Evolutionary conservation across 2,329 filamentous ascomycete genomes (phyloP), one percentile per base, ranked within the genome.

Genomic region (Penicillium sp.): DNA sequence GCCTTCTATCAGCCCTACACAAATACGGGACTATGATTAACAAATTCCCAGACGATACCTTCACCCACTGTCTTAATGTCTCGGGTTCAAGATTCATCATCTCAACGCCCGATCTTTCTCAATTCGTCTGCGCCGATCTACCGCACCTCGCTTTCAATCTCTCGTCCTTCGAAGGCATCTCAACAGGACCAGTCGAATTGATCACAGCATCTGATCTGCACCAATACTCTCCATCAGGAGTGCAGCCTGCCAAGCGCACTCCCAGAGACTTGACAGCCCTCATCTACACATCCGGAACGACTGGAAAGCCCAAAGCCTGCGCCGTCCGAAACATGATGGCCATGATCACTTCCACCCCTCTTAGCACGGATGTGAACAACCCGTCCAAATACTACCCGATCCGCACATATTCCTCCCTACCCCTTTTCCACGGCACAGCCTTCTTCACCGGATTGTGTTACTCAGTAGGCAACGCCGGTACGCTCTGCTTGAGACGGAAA

Each of bases 231-330:
- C 62, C 66, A 4, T 54, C 64, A 0, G 67, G 60, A 10, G 35
- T 74, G 7, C 13, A 56, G 18, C 56, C 74, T 19, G 70, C 75
- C 4, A 78, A 77, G 59, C 66, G 71, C 39, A 71, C 63, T 3
- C 66, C 69, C 1, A 66, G 67, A 39, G 77, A 80, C 35, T 60
- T 79, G 9, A 68, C 69, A 6, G 68, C 69, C 1, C 66, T 82
- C 6, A 79, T 82, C 39, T 82, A 79, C 62, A 82, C 80, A 1
- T 82, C 79, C 10, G 80, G 80, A 5, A 82, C 80, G 19, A 81
- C 78, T 3, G 78, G 78, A 18, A 78, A 76, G 19, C 78, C 78
- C n/a, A 81, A 81, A 66, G 78, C 78, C 7, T 80, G 77, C 60
- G 75, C 69, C 10, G 70, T 80, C 5, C 71, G 70, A 43, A 79